These are phyloP conservation scores for Plantago ovata DNA, from an alignment of 257 asterid species.

Conservation along the genomic window DNA sequence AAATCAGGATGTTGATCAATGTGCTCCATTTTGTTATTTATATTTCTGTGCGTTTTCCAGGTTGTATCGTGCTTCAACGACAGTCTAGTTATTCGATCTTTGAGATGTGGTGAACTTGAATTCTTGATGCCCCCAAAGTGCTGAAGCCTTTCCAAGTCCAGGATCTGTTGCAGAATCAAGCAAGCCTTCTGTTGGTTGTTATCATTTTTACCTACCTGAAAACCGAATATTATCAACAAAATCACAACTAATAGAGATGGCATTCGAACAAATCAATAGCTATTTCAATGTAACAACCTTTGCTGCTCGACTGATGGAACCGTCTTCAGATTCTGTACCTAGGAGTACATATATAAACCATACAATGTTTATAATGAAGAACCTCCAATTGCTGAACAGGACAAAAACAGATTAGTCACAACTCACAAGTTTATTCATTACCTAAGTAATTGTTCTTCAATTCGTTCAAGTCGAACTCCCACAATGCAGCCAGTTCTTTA, in stretches of 20 bases:
- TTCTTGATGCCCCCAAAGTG: slow-evolving; percentile 29
- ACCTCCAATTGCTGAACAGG: slow-evolving; percentile 13
- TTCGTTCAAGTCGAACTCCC: slow-evolving; percentile 55
- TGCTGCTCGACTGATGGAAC: slow-evolving; percentile 25
- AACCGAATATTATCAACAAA: not conserved
- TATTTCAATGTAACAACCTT: slow-evolving; percentile 23
- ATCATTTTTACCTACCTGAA: slow-evolving; percentile 28
- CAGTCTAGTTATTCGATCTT: slow-evolving; percentile 22
- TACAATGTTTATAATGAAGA: slow-evolving; percentile 15
- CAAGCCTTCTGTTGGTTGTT: slow-evolving; percentile 24
- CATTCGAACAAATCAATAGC: no score
- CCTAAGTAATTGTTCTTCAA: slow-evolving; percentile 16
- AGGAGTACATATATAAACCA: slow-evolving; percentile 17
- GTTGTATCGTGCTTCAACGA: slow-evolving; percentile 24
- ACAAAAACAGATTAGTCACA: slow-evolving; percentile 17
- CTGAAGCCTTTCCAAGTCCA: slow-evolving; percentile 57
- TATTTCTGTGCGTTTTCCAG: slow-evolving; percentile 30
- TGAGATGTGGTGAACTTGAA: slow-evolving; percentile 25
- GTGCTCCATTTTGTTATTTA: slow-evolving; percentile 28
- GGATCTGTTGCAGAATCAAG: slow-evolving; percentile 59
- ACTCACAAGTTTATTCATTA: slow-evolving; percentile 2
- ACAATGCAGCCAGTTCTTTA: slow-evolving; percentile 54
- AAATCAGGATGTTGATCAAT: slow-evolving; percentile 27
- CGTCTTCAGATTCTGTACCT: slow-evolving; percentile 24
- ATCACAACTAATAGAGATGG: no score